Evolutionary conservation across 345 rosid genomes (phyloP).

Genomic region (sweet orange (Citrus sinensis)): DNA sequence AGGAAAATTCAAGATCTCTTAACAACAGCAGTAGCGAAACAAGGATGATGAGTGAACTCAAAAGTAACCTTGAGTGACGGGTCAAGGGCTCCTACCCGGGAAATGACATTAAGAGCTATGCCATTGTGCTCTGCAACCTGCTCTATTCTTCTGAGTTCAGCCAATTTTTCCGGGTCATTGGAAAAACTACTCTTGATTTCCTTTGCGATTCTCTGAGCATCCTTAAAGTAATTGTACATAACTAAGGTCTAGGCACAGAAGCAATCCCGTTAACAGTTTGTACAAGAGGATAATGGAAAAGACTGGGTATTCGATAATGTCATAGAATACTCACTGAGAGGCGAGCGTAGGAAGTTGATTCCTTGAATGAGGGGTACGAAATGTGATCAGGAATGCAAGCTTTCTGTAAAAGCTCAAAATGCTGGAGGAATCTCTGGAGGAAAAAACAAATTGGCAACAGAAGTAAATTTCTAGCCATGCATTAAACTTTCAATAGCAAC

Average conservation of each 20-base stretch:
- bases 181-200: constrained; percentile 75
- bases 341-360: constrained; percentile 64
- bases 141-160: constrained; percentile 72
- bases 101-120: constrained; percentile 63
- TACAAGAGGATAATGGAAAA: background rate
- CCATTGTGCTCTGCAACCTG: constrained; percentile 93
- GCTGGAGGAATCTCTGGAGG: constrained; percentile 83
- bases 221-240: constrained; percentile 74
- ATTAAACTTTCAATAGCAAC: background rate
- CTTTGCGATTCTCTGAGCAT: constrained; percentile 78
- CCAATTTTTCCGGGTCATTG: constrained; percentile 62
- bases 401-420: constrained; percentile 90
- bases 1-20: constrained; percentile 62
- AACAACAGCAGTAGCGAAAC: constrained; percentile 81
- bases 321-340: constrained; percentile 63
- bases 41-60: constrained; percentile 89
- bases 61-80: constrained; percentile 81
- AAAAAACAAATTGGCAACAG: constrained; percentile 7
- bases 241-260: constrained; percentile 43
- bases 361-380: constrained; percentile 67
- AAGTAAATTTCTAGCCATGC: background rate
- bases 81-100: constrained; percentile 52
- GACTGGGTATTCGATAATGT: background rate
- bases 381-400: constrained; percentile 79
- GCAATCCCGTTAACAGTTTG: background rate